Evolutionary conservation across 441 rosid genomes (phyloP), one percentile per base, ranked within the genome.

Genomic region (Metrosideros polymorpha): DNA sequence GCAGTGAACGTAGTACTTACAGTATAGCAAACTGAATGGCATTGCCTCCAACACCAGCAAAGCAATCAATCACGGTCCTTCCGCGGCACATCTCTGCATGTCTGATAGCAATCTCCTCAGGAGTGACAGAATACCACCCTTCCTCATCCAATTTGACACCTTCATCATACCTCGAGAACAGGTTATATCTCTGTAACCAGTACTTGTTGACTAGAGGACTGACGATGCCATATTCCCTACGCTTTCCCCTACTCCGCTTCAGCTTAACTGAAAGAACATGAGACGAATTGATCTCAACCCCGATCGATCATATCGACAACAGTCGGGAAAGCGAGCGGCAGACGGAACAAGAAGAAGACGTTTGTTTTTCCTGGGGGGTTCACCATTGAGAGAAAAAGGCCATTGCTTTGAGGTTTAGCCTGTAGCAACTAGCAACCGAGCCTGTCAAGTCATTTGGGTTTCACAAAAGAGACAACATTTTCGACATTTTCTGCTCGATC

Each of bases 61-160:
- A 92, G 86, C 92, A 84, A 90, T 92, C 94, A 52, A 92, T 89
- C 1, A 92, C 91, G 2, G 88, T 30, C 66, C 87, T 89, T 6
- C 91, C 90, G 27, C 83, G 53, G 53, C 92, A 92, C 84, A 86
- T 90, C 85, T 91, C 86, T 8, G 92, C 93, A 47, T 92, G 93
- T 56, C 71, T 85, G 51, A 87, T 84, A 39, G 94, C 92, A 42
- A 92, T 91, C 84, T 84, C 91, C 88, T 91, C 92, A 0, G 92
- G 93, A 9, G 94, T 91, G 5, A 92, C 92, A 0, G 93, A 91
- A 83, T 88, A 92, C 93, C 92, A 91, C 27, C 93, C 93, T 88
- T 91, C 93, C 88, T 91, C 94, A 15, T 91, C 93, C 90, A 91
- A 86, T 76, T 54, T 6, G 52, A 92, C 89, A 22, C 94, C 94